These are phyloP conservation scores for Coemansia sp. DNA, from an alignment of 192 early-diverging fungal species.

Conservation along the genomic window DNA sequence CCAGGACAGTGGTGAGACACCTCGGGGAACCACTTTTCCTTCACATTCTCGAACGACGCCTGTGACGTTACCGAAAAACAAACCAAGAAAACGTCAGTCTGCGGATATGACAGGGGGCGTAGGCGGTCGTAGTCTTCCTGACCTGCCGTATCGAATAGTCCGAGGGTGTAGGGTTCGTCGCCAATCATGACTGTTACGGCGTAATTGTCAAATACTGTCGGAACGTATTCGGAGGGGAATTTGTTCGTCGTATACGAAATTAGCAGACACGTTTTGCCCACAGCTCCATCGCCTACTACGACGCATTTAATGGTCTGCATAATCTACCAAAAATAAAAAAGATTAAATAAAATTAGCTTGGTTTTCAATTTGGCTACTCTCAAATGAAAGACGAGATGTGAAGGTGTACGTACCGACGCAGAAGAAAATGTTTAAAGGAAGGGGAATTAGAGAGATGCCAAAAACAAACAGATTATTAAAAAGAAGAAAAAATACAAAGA, in stretches of 20 bases:
- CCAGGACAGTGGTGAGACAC: constrained; percentile 12
- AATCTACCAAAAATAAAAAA: background rate
- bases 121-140: constrained; percentile 95
- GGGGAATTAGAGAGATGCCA: constrained; percentile 7
- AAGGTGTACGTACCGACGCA: background rate
- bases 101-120: constrained; percentile 88
- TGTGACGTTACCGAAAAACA: constrained; percentile 87
- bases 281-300: constrained; percentile 86
- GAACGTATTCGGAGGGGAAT: constrained; percentile 84
- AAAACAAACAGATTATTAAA: background rate
- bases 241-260: constrained; percentile 76
- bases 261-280: constrained; percentile 86
- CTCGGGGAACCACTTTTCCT: constrained; percentile 39
- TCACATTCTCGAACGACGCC: constrained; percentile 78
- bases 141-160: constrained; percentile 95
- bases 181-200: constrained; percentile 90
- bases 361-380: background rate
- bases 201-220: constrained; percentile 94
- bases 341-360: background rate
- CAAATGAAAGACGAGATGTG: background rate
- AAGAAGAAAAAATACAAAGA: background rate
- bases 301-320: constrained; percentile 35
- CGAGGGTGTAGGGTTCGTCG: constrained; percentile 83
- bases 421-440: constrained; percentile 3
- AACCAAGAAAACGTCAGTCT: constrained; percentile 88